phyloP scores from a whole-genome alignment of 2,329 filamentous ascomycete genomes.

The Stromatinia cepivora region DNA sequence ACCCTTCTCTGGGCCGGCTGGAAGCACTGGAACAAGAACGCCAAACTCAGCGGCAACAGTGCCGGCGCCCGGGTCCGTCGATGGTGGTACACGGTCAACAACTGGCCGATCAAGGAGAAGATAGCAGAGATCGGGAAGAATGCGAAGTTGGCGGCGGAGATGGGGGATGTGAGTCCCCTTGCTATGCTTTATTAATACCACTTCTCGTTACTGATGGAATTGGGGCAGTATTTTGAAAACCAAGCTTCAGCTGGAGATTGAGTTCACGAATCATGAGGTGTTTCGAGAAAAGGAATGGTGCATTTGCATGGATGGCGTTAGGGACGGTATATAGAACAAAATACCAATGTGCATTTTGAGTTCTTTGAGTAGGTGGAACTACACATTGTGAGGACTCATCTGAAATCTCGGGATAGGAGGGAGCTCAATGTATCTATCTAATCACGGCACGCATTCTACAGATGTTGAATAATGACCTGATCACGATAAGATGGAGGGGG shows the following conservation, averaged over 20 bases:
- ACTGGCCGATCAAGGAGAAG: conserved; percentile 69
- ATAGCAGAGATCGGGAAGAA: conserved; percentile 31
- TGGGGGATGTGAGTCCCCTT: conserved; percentile 45
- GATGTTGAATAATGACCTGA: not conserved
- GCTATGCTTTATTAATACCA: conserved; percentile 27
- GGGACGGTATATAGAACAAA: conserved; percentile 1
- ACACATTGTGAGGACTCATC: not conserved
- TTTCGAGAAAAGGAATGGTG: conserved; percentile 1
- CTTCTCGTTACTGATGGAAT: conserved; percentile 35
- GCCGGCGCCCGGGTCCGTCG: conserved; percentile 75
- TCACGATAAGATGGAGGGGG: not conserved
- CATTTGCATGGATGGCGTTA: conserved; percentile 21
- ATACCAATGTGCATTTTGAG: not conserved
- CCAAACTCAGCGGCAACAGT: conserved; percentile 73
- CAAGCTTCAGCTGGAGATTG: conserved; percentile 32
- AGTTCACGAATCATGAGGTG: conserved; percentile 24
- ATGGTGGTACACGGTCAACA: conserved; percentile 96
- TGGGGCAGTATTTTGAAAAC: conserved; percentile 37
- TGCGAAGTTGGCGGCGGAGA: conserved; percentile 42
- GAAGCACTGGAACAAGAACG: conserved; percentile 83
- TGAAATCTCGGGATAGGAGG: not conserved
- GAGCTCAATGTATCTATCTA: not conserved
- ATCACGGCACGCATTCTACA: not conserved
- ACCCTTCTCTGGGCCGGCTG: conserved; percentile 82
- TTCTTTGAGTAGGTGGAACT: not conserved